Evolutionary conservation across 352 stramenopile genomes (phyloP), one percentile per base, ranked within the genome.

Genomic region (Globisporangium spiculum): DNA sequence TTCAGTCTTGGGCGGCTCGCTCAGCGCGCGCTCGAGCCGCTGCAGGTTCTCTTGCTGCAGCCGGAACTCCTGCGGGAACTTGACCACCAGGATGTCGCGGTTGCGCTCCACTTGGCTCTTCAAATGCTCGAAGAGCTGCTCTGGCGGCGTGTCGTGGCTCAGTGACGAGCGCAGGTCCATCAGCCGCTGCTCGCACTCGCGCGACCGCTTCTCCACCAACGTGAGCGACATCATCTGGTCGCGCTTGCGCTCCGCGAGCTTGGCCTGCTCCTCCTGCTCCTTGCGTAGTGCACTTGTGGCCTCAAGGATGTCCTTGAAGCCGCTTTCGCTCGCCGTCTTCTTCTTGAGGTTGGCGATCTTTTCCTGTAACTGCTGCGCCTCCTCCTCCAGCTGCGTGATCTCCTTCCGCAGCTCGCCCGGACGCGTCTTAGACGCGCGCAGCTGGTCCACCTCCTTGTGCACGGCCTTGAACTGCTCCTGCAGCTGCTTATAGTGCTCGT

Each of bases 201-300:
- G 74, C 14, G 88, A 77, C 16, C 85, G 80, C 63, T 90, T 89
- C 72, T 98, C 90, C 8, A 93, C 85, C 58, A 94, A 68, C 20
- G 94, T 87, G 24, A 98, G 75, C 34, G 78, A 77, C 71, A 93
- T 81, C 70, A 96, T 81, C 69, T 98, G 95, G 65, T 98, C 91
- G 16, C 79, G 75, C 72, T 96, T 89, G 62, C 94, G 83, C 48
- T 98, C 93, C 10, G 80, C 76, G 18, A 98, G 84, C 65, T 96
- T 96, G 30, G 94, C 88, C 59, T 98, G 90, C 60, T 98, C 92
- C 76, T 99, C 96, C 74, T 99, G 95, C 68, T 97, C 90, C 67
- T 98, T 91, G 20, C 96, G 89, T 57, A 99, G 75, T 10, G 86
- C 76, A 67, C 86, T 97, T 27, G 94, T 98, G 46, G 90, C 92